Conservation (phyloP, 2,329 filamentous ascomycete genomes). For the Zasmidium citrigriseum region DNA sequence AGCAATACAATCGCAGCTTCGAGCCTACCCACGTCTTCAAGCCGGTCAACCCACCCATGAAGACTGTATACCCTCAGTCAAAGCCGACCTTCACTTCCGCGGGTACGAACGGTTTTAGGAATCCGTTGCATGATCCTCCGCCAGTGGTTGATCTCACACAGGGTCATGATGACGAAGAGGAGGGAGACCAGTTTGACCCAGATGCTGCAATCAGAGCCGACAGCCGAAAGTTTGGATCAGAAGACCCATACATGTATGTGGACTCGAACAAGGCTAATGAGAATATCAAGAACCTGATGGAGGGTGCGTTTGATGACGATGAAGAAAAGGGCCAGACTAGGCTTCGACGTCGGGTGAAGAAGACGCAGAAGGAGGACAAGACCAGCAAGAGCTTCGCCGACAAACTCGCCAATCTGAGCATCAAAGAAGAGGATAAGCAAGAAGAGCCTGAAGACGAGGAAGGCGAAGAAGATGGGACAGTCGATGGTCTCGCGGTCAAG, state of each 20-base stretch:
- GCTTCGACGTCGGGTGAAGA: constrained; percentile 48
- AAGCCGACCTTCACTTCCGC: constrained; percentile 56
- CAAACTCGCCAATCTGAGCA: constrained; percentile 46
- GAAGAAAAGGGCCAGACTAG: constrained; percentile 55
- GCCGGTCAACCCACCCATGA: constrained; percentile 50
- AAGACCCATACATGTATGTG: constrained; percentile 62
- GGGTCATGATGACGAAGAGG: constrained; percentile 39
- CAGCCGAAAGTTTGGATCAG: constrained; percentile 52
- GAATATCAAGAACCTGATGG: constrained; percentile 78
- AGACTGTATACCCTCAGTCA: constrained; percentile 52
- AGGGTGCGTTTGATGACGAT: constrained; percentile 77
- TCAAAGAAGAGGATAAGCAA: constrained; percentile 49
- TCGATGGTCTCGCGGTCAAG: constrained; percentile 83
- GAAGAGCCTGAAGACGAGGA: constrained; percentile 52
- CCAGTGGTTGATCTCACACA: constrained; percentile 53
- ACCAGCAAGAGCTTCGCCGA: constrained; percentile 44
- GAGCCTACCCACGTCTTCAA: constrained; percentile 41
- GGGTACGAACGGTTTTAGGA: constrained; percentile 11
- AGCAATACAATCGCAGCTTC: constrained; percentile 18
- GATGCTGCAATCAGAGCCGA: constrained; percentile 49
- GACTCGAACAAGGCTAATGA: constrained; percentile 71
- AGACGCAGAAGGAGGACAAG: constrained; percentile 37
- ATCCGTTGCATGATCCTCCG: constrained; percentile 12
- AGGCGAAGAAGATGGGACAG: constrained; percentile 59
- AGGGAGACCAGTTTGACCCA: constrained; percentile 51